These are phyloP conservation scores for Metschnikowia koreensis DNA, from an alignment of 805 yeast species.

Conservation along the genomic window DNA sequence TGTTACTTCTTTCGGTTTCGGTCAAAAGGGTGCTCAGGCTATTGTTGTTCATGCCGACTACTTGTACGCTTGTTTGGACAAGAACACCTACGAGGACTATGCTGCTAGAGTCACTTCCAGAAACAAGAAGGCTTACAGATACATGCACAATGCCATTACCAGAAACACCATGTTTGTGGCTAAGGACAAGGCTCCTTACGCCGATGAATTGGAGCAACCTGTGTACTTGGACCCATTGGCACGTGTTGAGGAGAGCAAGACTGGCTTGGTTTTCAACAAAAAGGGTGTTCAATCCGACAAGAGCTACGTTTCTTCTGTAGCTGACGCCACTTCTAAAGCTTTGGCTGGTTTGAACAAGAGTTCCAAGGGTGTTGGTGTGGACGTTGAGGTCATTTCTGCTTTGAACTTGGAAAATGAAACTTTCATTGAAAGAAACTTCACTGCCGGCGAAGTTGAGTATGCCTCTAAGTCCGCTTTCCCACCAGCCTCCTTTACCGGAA, in stretches of 20 bases:
- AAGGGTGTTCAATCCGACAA: conserved; percentile 49
- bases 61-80: conserved; percentile 78
- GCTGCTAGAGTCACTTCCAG: conserved; percentile 69
- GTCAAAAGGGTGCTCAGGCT: conserved; percentile 99
- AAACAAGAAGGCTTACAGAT: conserved; percentile 87
- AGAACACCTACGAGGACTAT: conserved; percentile 69
- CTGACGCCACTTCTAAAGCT: conserved; percentile 63
- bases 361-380: conserved; percentile 87
- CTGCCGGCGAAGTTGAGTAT: conserved; percentile 73
- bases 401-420: conserved; percentile 87
- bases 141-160: conserved; percentile 93
- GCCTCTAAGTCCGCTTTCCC: conserved; percentile 73
- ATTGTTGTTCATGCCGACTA: conserved; percentile 90
- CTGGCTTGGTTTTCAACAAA: conserved; percentile 46
- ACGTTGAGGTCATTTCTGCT: conserved; percentile 83
- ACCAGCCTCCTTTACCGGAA: conserved; percentile 91
- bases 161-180: conserved; percentile 88
- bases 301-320: conserved; percentile 44
- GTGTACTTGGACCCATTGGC: conserved; percentile 97
- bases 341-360: conserved; percentile 56
- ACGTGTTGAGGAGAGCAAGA: conserved; percentile 52
- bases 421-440: conserved; percentile 89
- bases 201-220: conserved; percentile 79
- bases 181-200: conserved; percentile 91
- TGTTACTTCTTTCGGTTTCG: conserved; percentile 97